Conservation (phyloP, 768 basidiomycete species). For the Punctularia strigosozonata region DNA sequence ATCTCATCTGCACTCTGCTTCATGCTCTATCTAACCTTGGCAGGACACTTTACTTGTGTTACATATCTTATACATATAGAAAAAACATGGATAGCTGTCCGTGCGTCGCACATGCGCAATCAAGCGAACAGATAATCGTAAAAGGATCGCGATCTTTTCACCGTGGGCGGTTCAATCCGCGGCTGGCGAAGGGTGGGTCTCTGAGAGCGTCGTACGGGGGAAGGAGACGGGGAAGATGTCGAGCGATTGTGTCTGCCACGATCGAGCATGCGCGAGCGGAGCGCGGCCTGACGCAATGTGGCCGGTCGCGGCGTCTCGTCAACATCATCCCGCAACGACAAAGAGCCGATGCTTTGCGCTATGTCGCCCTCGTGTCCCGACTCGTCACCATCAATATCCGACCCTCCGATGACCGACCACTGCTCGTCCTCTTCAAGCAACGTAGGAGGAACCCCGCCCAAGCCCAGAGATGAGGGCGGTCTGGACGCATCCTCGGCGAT, state of each 20-base stretch:
- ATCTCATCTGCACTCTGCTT: neutral
- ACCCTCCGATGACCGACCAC: neutral
- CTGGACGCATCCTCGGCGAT: neutral
- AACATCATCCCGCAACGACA: neutral
- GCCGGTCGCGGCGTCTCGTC: no score
- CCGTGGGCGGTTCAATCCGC: neutral
- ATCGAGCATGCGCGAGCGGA: no score
- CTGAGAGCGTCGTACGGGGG: neutral
- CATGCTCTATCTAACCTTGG: neutral
- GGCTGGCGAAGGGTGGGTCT: neutral
- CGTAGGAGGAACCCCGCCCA: neutral
- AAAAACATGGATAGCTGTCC: neutral
- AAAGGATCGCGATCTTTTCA: conserved; percentile 20
- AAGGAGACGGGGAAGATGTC: no score
- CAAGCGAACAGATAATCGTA: conserved; percentile 35
- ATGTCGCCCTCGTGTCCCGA: neutral
- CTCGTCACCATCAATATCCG: neutral
- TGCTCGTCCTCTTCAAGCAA: neutral
- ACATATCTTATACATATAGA: neutral
- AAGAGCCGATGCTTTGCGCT: neutral
- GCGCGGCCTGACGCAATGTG: no score
- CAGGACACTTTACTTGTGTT: neutral
- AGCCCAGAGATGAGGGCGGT: neutral
- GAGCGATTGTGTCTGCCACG: neutral
- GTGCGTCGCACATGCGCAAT: conserved; percentile 5